A percentile compares a stretch with the other conserved stretches of the same genome.
Conservation (phyloP, 1,284 basidiomycete species). For the Waitea zeae region DNA sequence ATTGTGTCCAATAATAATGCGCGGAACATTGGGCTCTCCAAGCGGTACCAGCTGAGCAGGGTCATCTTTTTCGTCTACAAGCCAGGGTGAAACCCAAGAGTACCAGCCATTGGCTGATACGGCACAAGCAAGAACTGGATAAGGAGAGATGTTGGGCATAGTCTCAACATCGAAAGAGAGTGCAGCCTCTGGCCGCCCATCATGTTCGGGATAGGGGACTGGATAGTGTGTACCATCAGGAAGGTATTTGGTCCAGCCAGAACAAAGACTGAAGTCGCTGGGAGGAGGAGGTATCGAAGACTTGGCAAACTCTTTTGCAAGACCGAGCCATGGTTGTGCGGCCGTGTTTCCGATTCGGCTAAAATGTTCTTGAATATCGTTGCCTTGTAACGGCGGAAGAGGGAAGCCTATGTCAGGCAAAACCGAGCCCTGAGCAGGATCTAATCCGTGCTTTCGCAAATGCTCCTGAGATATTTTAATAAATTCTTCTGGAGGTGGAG, state of each 20-base stretch:
- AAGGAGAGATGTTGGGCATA: slow-evolving; percentile 68
- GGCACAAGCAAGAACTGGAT: slow-evolving; percentile 84
- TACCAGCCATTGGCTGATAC: slow-evolving; percentile 82
- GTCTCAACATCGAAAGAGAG: slow-evolving; percentile 93
- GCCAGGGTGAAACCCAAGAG: slow-evolving; percentile 89
- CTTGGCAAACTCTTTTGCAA: slow-evolving; percentile 50
- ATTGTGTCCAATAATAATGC: slow-evolving; percentile 85
- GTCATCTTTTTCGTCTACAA: slow-evolving; percentile 52
- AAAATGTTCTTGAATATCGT: slow-evolving; percentile 82
- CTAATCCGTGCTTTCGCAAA: slow-evolving; percentile 63
- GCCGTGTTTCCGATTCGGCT: slow-evolving; percentile 56
- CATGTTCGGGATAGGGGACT: slow-evolving; percentile 40
- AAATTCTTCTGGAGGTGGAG: slow-evolving; percentile 40
- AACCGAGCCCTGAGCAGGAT: slow-evolving; percentile 65
- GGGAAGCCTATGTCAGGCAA: slow-evolving; percentile 68
- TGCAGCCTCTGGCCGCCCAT: slow-evolving; percentile 48
- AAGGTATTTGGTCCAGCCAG: slow-evolving; percentile 77
- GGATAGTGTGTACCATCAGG: slow-evolving; percentile 51
- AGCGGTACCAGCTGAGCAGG: slow-evolving; percentile 67
- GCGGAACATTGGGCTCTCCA: slow-evolving; percentile 30
- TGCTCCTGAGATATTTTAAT: slow-evolving; percentile 70
- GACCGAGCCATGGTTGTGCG: slow-evolving; percentile 69
- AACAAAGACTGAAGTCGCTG: slow-evolving; percentile 55
- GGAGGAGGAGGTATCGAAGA: slow-evolving; percentile 44
- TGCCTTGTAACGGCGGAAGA: slow-evolving; percentile 74